phyloP scores from a whole-genome alignment of 2,329 filamentous ascomycete species.

The Clarireedia paspali region DNA sequence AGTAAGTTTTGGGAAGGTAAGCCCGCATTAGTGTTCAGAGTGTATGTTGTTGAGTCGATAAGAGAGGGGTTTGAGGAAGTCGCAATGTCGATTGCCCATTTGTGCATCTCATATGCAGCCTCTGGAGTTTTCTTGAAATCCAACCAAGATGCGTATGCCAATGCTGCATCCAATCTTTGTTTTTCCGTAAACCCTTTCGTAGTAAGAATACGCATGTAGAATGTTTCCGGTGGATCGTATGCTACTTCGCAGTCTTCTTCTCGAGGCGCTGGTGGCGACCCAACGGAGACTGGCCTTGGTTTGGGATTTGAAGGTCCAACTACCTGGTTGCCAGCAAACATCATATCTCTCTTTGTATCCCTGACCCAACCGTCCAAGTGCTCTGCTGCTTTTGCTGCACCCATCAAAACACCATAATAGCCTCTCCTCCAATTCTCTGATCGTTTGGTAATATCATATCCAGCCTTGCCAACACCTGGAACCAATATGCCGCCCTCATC shows the following conservation, averaged over 20 bases:
- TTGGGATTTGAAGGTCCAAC: conserved; percentile 77
- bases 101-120: conserved; percentile 64
- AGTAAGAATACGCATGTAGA: conserved; percentile 75
- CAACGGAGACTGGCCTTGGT: conserved; percentile 63
- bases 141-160: conserved; percentile 79
- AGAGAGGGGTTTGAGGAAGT: conserved; percentile 41
- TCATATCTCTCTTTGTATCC: conserved; percentile 56
- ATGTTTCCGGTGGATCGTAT: conserved; percentile 63
- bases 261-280: conserved; percentile 52
- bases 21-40: conserved; percentile 52
- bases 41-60: conserved; percentile 54
- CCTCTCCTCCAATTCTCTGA: conserved; percentile 78
- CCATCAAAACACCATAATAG: conserved; percentile 78
- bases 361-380: conserved; percentile 72
- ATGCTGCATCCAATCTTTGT: conserved; percentile 72
- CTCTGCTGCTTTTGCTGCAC: conserved; percentile 68
- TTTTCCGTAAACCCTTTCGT: conserved; percentile 71
- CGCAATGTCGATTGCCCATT: conserved; percentile 70
- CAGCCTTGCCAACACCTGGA: conserved; percentile 44
- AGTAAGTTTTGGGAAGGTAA: conserved; percentile 66
- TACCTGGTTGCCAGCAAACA: conserved; percentile 67
- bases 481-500: conserved; percentile 45
- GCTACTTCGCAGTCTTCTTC: conserved; percentile 70
- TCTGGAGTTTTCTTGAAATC: conserved; percentile 64
- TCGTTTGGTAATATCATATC: conserved; percentile 41